phyloP scores from a whole-genome alignment of 2,329 filamentous ascomycete species.

The Podosphaera xanthii region DNA sequence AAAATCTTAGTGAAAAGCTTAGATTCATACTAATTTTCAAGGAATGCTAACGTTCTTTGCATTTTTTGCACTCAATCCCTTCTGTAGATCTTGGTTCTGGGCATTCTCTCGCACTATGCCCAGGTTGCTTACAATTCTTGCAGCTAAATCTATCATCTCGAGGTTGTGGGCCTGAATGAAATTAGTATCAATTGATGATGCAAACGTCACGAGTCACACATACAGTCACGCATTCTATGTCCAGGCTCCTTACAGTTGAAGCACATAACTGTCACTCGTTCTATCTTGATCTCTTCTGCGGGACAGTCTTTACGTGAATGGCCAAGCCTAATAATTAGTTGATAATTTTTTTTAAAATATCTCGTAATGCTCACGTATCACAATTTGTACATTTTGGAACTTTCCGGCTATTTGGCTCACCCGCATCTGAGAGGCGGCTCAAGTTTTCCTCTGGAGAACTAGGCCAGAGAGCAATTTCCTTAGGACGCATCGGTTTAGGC shows the following conservation, averaged over 20 bases:
- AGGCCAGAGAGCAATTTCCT: conserved; percentile 38
- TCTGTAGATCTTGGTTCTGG: conserved; percentile 36
- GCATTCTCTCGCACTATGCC: conserved; percentile 16
- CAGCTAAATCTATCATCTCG: conserved; percentile 42
- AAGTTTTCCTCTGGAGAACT: conserved; percentile 33
- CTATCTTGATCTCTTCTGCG: conserved; percentile 29
- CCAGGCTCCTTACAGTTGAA: conserved; percentile 40
- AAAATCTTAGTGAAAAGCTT: conserved; percentile 10
- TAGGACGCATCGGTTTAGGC: conserved; percentile 31
- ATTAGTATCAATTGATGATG: neutral
- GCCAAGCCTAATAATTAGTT: conserved; percentile 18
- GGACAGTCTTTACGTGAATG: conserved; percentile 38
- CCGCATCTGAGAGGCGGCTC: conserved; percentile 39
- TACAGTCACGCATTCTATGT: conserved; percentile 48
- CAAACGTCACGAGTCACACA: conserved; percentile 13
- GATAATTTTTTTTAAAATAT: conserved; percentile 3
- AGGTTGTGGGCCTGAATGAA: conserved; percentile 25
- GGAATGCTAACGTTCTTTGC: conserved; percentile 12
- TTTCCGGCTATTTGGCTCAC: conserved; percentile 35
- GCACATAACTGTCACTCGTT: conserved; percentile 30
- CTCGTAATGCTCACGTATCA: conserved; percentile 22
- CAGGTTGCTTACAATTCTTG: conserved; percentile 35
- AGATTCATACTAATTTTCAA: neutral
- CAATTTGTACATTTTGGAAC: conserved; percentile 28
- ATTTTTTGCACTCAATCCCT: conserved; percentile 18